phyloP scores from a whole-genome alignment of 2,329 filamentous ascomycete species.

The Herpotrichia juniperi region DNA sequence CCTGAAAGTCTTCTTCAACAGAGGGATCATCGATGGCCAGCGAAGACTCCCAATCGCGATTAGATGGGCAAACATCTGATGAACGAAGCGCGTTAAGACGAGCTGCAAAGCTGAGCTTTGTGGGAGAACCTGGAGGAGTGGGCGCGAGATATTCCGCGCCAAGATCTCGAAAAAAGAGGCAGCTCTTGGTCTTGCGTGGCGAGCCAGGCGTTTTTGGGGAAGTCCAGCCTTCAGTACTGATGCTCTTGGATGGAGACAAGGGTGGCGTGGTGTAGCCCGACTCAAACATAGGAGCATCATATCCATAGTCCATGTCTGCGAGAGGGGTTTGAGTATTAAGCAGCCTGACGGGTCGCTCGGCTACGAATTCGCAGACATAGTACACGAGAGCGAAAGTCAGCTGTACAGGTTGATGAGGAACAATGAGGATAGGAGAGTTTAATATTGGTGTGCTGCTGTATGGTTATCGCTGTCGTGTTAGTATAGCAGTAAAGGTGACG shows the following conservation, averaged over 20 bases:
- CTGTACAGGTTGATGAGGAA: constrained; percentile 8
- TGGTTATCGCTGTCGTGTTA: constrained; percentile 40
- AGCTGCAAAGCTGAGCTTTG: constrained; percentile 21
- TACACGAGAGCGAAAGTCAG: constrained; percentile 27
- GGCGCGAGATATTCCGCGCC: constrained; percentile 13
- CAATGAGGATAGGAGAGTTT: constrained; percentile 16
- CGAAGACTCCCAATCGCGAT: constrained; percentile 1
- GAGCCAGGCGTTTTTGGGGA: constrained; percentile 39
- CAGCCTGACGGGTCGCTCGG: constrained; percentile 1
- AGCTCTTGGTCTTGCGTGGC: constrained; percentile 36
- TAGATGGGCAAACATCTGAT: constrained; percentile 12
- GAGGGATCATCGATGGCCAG: constrained; percentile 17
- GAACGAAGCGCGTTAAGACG: constrained; percentile 20
- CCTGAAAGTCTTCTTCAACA: constrained; percentile 8
- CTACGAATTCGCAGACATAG: constrained; percentile 24
- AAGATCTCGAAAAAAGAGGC: constrained; percentile 26
- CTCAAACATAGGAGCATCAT: constrained; percentile 16
- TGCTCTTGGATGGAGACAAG: constrained; percentile 42
- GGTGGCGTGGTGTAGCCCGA: constrained; percentile 36
- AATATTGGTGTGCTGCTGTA: constrained; percentile 21
- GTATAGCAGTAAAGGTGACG: constrained; percentile 34
- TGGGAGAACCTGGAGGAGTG: constrained; percentile 32
- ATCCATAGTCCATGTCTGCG: constrained; percentile 25
- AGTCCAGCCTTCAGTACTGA: constrained; percentile 38
- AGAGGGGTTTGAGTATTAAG: neutral